These are phyloP conservation scores for Strobilomyces confusus DNA, from an alignment of 768 basidiomycete species.

Conservation along the genomic window DNA sequence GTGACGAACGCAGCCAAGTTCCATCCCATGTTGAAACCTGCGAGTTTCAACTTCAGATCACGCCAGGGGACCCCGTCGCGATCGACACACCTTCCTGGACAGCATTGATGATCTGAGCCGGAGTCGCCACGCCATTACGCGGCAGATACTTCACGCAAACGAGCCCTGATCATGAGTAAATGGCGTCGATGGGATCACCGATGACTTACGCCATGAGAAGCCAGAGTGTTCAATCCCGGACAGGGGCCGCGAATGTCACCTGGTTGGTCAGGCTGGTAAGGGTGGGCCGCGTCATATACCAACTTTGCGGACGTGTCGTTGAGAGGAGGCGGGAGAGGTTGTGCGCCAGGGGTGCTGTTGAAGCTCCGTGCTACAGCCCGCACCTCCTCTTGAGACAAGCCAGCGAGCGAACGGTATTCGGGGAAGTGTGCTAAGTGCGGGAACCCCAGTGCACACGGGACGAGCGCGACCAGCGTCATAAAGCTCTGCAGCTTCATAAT, in stretches of 20 bases:
- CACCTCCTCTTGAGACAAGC: conserved; percentile 16
- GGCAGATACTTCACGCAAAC: conserved; percentile 14
- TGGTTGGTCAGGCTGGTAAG: conserved; percentile 10
- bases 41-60: neutral
- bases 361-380: conserved; percentile 12
- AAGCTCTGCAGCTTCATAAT: conserved; percentile 10
- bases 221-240: conserved; percentile 24
- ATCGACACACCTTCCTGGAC: conserved; percentile 16
- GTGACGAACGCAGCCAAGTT: conserved; percentile 18
- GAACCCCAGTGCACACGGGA: conserved; percentile 10
- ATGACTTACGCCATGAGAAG: conserved; percentile 25
- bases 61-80: neutral
- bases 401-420: conserved; percentile 20
- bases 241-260: conserved; percentile 26
- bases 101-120: conserved; percentile 22
- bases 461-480: neutral
- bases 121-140: conserved; percentile 18
- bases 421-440: conserved; percentile 15
- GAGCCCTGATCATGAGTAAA: neutral
- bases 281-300: conserved; percentile 19
- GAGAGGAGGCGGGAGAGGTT: conserved; percentile 19
- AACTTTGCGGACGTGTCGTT: conserved; percentile 24
- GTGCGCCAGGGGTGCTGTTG: conserved; percentile 19
- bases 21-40: conserved; percentile 27
- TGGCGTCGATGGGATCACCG: neutral